A percentile compares a stretch with the other conserved stretches of the same genome.
phyloP scores from a whole-genome alignment of 2,329 filamentous ascomycete species.

The Aspergillus texensis region DNA sequence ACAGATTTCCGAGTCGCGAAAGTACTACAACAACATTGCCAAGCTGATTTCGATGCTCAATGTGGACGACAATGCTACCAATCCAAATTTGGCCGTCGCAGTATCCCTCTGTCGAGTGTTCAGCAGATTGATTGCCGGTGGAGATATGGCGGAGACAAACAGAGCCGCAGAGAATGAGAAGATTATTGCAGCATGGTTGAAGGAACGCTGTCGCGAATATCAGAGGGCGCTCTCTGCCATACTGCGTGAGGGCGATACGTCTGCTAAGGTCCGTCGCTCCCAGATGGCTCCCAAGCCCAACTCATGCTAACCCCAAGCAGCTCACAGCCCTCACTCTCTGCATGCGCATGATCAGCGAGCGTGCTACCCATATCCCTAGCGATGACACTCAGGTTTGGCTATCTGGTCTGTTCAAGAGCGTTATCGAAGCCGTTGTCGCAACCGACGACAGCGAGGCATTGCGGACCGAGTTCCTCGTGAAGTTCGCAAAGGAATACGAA shows the following conservation, averaged over 20 bases:
- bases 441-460: slow-evolving; percentile 60
- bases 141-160: slow-evolving; percentile 68
- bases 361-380: slow-evolving; percentile 64
- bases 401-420: slow-evolving; percentile 63
- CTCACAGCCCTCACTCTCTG: slow-evolving; percentile 73
- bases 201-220: slow-evolving; percentile 72
- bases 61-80: slow-evolving; percentile 53
- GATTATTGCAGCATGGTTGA: slow-evolving; percentile 77
- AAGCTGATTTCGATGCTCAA: slow-evolving; percentile 66
- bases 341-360: slow-evolving; percentile 83
- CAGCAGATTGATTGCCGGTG: slow-evolving; percentile 74
- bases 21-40: slow-evolving; percentile 89
- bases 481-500: slow-evolving; percentile 77
- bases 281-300: neutral
- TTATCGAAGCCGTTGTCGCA: slow-evolving; percentile 65
- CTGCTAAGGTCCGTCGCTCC: slow-evolving; percentile 49
- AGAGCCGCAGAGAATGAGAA: slow-evolving; percentile 71
- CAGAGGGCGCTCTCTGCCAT: slow-evolving; percentile 63
- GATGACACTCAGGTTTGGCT: slow-evolving; percentile 71
- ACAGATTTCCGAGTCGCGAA: slow-evolving; percentile 80
- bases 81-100: slow-evolving; percentile 67
- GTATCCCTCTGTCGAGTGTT: slow-evolving; percentile 87
- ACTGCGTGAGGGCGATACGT: slow-evolving; percentile 61
- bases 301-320: slow-evolving; percentile 38
- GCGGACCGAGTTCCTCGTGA: slow-evolving; percentile 73